Conservation (phyloP, 495 filamentous ascomycete species). For the Daldinia childiae region DNA sequence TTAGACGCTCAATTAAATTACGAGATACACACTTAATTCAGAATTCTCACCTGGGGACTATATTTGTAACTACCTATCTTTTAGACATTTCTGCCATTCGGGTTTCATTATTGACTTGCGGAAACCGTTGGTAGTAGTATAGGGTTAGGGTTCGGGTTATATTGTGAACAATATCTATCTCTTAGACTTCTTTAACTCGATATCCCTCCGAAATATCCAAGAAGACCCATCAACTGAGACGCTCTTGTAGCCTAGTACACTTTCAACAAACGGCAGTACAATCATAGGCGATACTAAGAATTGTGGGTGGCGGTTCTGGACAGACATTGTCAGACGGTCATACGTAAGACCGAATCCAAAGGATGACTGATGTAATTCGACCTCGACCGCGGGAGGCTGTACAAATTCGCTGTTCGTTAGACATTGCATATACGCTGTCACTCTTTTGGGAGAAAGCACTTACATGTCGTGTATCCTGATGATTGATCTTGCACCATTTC, state of each 20-base stretch:
- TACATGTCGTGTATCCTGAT: slow-evolving; percentile 47
- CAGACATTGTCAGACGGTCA: slow-evolving; percentile 48
- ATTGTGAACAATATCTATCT: background rate
- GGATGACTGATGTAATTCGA: slow-evolving; percentile 49
- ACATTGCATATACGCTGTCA: background rate
- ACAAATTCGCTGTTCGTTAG: background rate
- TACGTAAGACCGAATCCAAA: slow-evolving; percentile 51
- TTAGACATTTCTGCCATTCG: background rate
- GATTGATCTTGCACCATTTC: slow-evolving; percentile 51
- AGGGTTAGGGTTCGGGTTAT: too few relatives aligned
- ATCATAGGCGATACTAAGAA: slow-evolving; percentile 49
- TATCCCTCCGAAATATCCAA: slow-evolving; percentile 42
- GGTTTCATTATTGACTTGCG: background rate
- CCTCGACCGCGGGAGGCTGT: slow-evolving; percentile 50
- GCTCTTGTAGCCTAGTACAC: slow-evolving; percentile 51
- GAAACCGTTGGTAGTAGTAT: background rate
- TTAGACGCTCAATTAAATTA: too few relatives aligned
- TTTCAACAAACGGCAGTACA: slow-evolving; percentile 51
- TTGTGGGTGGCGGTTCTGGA: slow-evolving; percentile 36
- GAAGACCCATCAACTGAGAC: slow-evolving; percentile 34
- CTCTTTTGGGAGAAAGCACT: slow-evolving; percentile 9
- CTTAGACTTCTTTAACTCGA: slow-evolving; percentile 22
- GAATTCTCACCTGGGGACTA: too few relatives aligned
- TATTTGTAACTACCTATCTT: too few relatives aligned
- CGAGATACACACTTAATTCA: too few relatives aligned